Evolutionary conservation across 352 stramenopile species (phyloP).

Genomic region (Plasmopara viticola): DNA sequence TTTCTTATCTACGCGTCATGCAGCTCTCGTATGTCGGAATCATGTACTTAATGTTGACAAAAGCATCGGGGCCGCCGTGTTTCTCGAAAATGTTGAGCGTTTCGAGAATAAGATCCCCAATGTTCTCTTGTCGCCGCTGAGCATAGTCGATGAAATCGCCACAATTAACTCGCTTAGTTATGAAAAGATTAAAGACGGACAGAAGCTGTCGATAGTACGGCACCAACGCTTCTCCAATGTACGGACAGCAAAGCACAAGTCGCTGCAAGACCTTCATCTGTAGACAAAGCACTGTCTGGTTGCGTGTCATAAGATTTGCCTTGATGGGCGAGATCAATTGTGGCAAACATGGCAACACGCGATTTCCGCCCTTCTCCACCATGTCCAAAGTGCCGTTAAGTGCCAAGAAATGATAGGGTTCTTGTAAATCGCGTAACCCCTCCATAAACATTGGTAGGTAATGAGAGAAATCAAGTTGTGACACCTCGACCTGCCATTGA

Average conservation of each 20-base stretch:
- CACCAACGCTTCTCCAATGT: conserved; percentile 85
- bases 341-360: conserved; percentile 48
- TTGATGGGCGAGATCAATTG: conserved; percentile 70
- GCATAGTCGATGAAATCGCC: conserved; percentile 91
- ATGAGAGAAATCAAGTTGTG: conserved; percentile 74
- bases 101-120: conserved; percentile 86
- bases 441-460: conserved; percentile 92
- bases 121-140: conserved; percentile 82
- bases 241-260: conserved; percentile 59
- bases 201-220: conserved; percentile 90
- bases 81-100: conserved; percentile 88
- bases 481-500: conserved; percentile 58
- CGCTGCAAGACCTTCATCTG: conserved; percentile 76
- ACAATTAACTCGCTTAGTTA: conserved; percentile 88
- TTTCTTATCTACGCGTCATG: conserved; percentile 17
- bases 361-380: conserved; percentile 63
- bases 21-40: conserved; percentile 94
- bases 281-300: conserved; percentile 64
- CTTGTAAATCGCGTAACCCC: conserved; percentile 79
- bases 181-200: conserved; percentile 90
- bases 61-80: conserved; percentile 79
- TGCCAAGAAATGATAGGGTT: conserved; percentile 82
- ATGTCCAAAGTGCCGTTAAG: conserved; percentile 77
- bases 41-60: conserved; percentile 97
- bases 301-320: conserved; percentile 79